Percentiles rank a stretch among this genome's conserved stretches.
Conservation (phyloP, 83 land plant genomes). For the Larix sibirica region DNA sequence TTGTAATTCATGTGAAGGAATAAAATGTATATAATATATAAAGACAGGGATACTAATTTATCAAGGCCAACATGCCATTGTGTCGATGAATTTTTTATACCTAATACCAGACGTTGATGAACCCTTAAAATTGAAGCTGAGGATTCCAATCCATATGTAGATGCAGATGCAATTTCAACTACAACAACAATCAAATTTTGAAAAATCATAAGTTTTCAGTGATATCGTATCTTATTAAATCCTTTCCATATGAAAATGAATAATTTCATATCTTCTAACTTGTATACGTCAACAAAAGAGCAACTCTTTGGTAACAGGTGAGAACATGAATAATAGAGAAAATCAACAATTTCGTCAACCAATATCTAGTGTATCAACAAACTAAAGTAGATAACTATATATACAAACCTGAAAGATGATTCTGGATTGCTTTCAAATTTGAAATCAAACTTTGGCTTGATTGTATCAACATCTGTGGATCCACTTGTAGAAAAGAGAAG, state of each 20-base stretch:
- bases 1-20: no score
- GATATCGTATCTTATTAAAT: neutral
- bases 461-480: neutral
- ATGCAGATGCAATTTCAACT: neutral
- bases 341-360: neutral
- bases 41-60: no score
- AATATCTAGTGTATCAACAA: neutral
- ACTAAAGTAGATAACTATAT: neutral
- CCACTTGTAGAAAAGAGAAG: conserved; percentile 1
- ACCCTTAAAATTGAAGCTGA: neutral
- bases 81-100: neutral
- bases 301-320: neutral
- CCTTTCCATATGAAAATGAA: neutral
- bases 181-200: neutral
- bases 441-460: conserved; percentile 10
- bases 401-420: conserved; percentile 1
- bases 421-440: conserved; percentile 10
- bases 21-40: no score
- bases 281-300: no score
- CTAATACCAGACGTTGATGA: neutral
- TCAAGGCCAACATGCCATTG: no score
- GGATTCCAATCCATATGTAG: neutral
- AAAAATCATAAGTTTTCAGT: neutral
- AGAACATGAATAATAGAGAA: neutral
- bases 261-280: neutral